Percentiles rank a stretch among this genome's conserved stretches.
These are phyloP conservation scores for Neckera pumila DNA, from an alignment of 225 moss, liverwort and hornwort genomes.

Conservation along the genomic window DNA sequence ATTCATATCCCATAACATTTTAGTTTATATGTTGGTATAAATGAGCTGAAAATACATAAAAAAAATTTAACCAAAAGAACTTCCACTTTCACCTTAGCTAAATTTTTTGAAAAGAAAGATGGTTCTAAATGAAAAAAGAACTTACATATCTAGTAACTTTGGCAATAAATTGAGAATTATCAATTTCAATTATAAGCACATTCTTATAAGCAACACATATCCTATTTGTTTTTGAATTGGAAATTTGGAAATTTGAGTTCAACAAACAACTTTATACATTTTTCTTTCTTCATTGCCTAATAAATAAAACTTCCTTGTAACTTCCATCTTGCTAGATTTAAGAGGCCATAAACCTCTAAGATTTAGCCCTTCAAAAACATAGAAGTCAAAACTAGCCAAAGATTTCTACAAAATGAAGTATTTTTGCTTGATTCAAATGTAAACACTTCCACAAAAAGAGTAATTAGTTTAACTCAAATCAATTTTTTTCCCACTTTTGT, in stretches of 20 bases:
- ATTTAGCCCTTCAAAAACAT: neutral
- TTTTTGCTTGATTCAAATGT: neutral
- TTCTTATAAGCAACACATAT: neutral
- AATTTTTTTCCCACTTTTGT: too few species aligned
- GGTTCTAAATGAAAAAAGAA: too few species aligned
- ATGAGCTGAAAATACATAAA: neutral
- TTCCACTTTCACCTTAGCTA: accelerated
- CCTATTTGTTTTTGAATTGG: neutral
- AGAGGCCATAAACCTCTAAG: neutral
- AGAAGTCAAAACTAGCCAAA: neutral
- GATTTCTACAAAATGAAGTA: neutral
- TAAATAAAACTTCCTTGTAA: neutral
- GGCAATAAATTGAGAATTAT: neutral
- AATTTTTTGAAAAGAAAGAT: neutral
- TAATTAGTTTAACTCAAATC: too few species aligned
- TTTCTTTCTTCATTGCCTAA: too few species aligned
- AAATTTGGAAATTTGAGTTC: neutral
- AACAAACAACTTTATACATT: neutral
- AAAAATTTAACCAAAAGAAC: neutral
- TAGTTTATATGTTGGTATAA: neutral
- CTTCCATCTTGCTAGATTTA: neutral
- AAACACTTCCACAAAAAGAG: too few species aligned
- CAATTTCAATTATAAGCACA: neutral
- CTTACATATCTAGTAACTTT: neutral
- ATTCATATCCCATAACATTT: neutral